phyloP scores from a whole-genome alignment of 169 alveolate genomes.

The Cryptosporidium tyzzeri region DNA sequence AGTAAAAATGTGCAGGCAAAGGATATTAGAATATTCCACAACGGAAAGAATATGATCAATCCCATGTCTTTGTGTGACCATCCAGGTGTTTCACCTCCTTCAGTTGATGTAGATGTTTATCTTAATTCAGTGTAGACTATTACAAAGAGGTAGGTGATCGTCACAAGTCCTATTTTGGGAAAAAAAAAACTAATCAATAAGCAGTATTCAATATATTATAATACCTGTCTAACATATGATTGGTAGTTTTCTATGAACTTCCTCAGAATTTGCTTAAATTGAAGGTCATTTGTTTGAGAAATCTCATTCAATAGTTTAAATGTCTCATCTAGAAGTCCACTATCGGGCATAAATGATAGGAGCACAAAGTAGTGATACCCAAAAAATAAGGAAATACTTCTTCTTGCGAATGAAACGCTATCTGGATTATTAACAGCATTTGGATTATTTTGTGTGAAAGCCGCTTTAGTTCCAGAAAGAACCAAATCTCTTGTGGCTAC shows the following conservation, averaged over 20 bases:
- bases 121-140: not conserved
- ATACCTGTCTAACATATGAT: slow-evolving; percentile 73
- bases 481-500: slow-evolving; percentile 38
- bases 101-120: slow-evolving; percentile 75
- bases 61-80: slow-evolving; percentile 82
- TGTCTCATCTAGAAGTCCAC: slow-evolving; percentile 53
- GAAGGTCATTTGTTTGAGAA: slow-evolving; percentile 21
- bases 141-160: not conserved
- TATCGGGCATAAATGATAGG: slow-evolving; percentile 15
- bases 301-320: slow-evolving; percentile 24
- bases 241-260: slow-evolving; percentile 41
- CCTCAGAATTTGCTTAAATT: slow-evolving; percentile 21
- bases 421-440: not conserved
- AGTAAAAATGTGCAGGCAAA: slow-evolving; percentile 72
- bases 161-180: not conserved
- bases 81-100: slow-evolving; percentile 78
- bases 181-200: not conserved
- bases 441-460: slow-evolving; percentile 6
- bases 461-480: slow-evolving; percentile 63
- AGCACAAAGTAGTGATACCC: slow-evolving; percentile 58
- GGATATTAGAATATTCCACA: slow-evolving; percentile 64
- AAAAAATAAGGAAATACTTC: slow-evolving; percentile 30
- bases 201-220: slow-evolving; percentile 60
- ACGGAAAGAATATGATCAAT: slow-evolving; percentile 75
- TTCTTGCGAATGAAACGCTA: slow-evolving; percentile 5